Evolutionary conservation across 495 filamentous ascomycete genomes (phyloP).

Genomic region (Parathielavia hyrcaniae): DNA sequence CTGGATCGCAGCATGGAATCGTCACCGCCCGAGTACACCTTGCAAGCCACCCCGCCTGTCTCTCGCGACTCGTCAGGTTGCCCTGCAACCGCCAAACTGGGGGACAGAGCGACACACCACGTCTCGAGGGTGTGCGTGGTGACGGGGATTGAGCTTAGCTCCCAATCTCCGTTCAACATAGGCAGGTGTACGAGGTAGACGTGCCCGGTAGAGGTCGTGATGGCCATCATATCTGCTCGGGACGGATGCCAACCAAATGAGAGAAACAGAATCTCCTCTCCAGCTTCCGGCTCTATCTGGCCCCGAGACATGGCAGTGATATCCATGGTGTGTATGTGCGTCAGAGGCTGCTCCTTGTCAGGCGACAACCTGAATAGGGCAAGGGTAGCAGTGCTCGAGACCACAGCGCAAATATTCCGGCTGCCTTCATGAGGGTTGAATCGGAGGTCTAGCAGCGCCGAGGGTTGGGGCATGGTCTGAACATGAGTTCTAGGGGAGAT

Average conservation of each 20-base stretch:
- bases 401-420: slow-evolving; percentile 56
- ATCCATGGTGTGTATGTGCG: slow-evolving; percentile 30
- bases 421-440: slow-evolving; percentile 55
- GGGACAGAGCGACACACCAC: slow-evolving; percentile 58
- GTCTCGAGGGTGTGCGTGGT: slow-evolving; percentile 52
- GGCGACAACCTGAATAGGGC: slow-evolving; percentile 51
- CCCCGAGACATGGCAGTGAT: slow-evolving; percentile 21
- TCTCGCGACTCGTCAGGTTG: background rate
- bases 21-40: slow-evolving; percentile 63
- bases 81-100: slow-evolving; percentile 4
- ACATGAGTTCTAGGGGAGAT: slow-evolving; percentile 30
- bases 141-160: slow-evolving; percentile 25
- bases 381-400: slow-evolving; percentile 65
- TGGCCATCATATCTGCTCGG: slow-evolving; percentile 44
- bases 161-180: slow-evolving; percentile 24
- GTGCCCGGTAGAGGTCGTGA: slow-evolving; percentile 64
- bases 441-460: slow-evolving; percentile 78
- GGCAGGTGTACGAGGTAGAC: slow-evolving; percentile 45
- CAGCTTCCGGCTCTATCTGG: slow-evolving; percentile 30
- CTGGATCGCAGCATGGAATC: slow-evolving; percentile 47
- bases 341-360: slow-evolving; percentile 26
- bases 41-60: slow-evolving; percentile 14
- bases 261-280: slow-evolving; percentile 55
- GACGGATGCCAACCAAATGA: slow-evolving; percentile 66
- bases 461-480: slow-evolving; percentile 51